These are phyloP conservation scores for Hydnomerulius pinastri DNA, from an alignment of 768 basidiomycete genomes.

Conservation along the genomic window DNA sequence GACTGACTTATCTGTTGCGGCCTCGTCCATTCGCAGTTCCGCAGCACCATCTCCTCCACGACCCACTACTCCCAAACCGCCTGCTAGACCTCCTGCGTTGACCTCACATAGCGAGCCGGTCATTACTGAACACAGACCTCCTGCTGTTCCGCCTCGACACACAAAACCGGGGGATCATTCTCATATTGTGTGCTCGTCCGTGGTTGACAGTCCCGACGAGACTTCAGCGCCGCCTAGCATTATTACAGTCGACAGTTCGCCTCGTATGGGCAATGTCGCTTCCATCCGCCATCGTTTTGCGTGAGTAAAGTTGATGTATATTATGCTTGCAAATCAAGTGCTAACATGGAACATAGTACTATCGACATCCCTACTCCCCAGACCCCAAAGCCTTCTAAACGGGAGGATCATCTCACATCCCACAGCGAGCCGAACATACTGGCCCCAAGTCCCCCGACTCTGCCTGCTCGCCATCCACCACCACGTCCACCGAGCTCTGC, in stretches of 20 bases:
- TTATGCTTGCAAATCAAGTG: background rate
- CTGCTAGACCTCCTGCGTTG: constrained; percentile 15
- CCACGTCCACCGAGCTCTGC: constrained; percentile 12
- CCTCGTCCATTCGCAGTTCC: constrained; percentile 14
- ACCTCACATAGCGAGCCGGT: constrained; percentile 22
- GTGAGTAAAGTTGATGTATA: constrained; percentile 14
- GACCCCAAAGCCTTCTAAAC: constrained; percentile 9
- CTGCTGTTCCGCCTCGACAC: constrained; percentile 21
- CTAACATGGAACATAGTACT: constrained; percentile 6
- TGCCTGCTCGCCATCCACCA: constrained; percentile 21
- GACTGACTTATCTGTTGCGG: background rate
- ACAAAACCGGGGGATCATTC: constrained; percentile 9
- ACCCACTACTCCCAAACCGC: constrained; percentile 18
- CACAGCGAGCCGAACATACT: constrained; percentile 28
- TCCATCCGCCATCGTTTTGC: constrained; percentile 38
- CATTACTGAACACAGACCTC: constrained; percentile 9
- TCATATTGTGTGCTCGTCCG: background rate
- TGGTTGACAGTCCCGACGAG: constrained; percentile 6
- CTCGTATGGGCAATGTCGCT: constrained; percentile 33
- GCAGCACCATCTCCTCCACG: constrained; percentile 14
- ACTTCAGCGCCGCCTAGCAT: background rate
- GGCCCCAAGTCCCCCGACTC: constrained; percentile 20
- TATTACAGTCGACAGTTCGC: constrained; percentile 1
- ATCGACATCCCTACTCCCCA: constrained; percentile 40
- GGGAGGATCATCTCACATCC: constrained; percentile 16